Conservation (phyloP, 805 yeast genomes). For the Suhomyces prunicola region DNA sequence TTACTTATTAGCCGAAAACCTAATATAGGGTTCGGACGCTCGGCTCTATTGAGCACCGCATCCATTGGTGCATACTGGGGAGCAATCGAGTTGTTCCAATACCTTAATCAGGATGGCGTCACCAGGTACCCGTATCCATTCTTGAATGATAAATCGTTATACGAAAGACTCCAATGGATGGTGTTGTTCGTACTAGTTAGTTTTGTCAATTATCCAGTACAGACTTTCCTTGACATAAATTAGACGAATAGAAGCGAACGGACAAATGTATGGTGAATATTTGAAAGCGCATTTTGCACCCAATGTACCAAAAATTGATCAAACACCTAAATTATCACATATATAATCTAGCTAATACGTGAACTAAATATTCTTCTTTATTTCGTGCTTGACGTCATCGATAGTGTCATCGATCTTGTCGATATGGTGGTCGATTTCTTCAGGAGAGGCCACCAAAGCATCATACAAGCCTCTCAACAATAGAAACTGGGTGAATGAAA, state of each 20-base stretch:
- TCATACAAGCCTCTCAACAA: slow-evolving; percentile 26
- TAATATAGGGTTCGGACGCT: background rate
- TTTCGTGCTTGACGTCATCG: background rate
- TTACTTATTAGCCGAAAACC: slow-evolving; percentile 9
- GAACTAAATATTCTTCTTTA: background rate
- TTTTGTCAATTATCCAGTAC: slow-evolving; percentile 3
- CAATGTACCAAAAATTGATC: background rate
- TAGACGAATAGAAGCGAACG: background rate
- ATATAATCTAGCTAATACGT: background rate
- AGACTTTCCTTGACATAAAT: background rate
- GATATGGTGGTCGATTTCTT: slow-evolving; percentile 6
- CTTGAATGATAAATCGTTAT: slow-evolving; percentile 4
- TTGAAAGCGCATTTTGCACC: background rate
- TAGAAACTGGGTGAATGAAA: slow-evolving; percentile 31
- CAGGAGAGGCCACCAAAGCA: slow-evolving; percentile 8
- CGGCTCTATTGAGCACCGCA: slow-evolving; percentile 1
- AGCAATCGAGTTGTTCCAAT: slow-evolving; percentile 12
- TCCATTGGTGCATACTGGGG: slow-evolving; percentile 14
- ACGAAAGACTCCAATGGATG: slow-evolving; percentile 11
- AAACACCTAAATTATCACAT: too few species aligned
- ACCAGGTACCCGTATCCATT: slow-evolving; percentile 19
- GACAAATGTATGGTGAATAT: background rate
- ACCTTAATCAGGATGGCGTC: slow-evolving; percentile 2
- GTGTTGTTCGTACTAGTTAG: slow-evolving; percentile 2
- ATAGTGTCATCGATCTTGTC: background rate